phyloP scores from a whole-genome alignment of 192 early-diverging fungal species.

The Entomortierella beljakovae region DNA sequence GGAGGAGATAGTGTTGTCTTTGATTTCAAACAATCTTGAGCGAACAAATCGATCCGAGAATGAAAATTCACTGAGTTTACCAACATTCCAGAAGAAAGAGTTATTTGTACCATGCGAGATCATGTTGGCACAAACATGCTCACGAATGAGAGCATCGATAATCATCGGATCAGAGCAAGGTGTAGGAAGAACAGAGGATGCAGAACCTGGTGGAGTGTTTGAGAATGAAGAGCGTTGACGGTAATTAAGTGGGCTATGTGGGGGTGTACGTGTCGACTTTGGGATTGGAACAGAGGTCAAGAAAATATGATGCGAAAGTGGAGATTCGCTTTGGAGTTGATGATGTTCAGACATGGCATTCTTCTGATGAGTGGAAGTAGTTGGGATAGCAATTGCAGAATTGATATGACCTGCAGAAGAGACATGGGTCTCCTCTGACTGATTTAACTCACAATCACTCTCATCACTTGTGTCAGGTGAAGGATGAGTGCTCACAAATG shows the following conservation, averaged over 20 bases:
- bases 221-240: slow-evolving; percentile 25
- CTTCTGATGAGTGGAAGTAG: not conserved
- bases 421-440: not conserved
- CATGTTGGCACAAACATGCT: slow-evolving; percentile 21
- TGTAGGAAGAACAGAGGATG: slow-evolving; percentile 8
- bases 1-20: slow-evolving; percentile 2
- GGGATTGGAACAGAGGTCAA: slow-evolving; percentile 48
- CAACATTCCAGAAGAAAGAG: slow-evolving; percentile 42
- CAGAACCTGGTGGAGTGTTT: slow-evolving; percentile 37
- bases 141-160: slow-evolving; percentile 35
- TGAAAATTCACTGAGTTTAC: slow-evolving; percentile 51
- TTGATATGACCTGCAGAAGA: not conserved
- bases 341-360: not conserved
- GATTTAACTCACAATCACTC: slow-evolving; percentile 24
- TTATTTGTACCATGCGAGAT: slow-evolving; percentile 22
- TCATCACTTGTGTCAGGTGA: slow-evolving; percentile 46
- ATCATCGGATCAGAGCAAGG: slow-evolving; percentile 33
- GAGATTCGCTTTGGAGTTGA: slow-evolving; percentile 10
- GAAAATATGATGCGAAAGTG: slow-evolving; percentile 32
- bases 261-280: slow-evolving; percentile 26
- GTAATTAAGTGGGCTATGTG: slow-evolving; percentile 23
- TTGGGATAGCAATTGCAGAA: not conserved
- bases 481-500: slow-evolving; percentile 47
- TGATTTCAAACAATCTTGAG: slow-evolving; percentile 37
- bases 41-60: slow-evolving; percentile 53